Base-by-base conservation (phyloP, 2,329 filamentous ascomycete genomes). In the Fonsecaea monophora region DNA sequence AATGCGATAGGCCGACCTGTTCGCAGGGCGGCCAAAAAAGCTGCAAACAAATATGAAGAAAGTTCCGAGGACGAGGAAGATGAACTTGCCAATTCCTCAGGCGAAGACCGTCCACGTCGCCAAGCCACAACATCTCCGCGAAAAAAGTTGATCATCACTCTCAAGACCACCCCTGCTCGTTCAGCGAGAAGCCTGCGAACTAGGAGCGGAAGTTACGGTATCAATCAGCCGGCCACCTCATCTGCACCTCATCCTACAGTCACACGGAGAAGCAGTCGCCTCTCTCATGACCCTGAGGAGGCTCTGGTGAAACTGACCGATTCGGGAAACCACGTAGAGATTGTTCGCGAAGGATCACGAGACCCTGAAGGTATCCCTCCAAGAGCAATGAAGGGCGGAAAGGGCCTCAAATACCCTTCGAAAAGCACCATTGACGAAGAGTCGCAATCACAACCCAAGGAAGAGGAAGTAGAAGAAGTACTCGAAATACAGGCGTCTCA, bases 301-400 rank as follows among this genome's bases (percentile, higher is more conserved):
- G 82, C 85, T 38, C 82, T 89, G 13, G 78, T 87, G 54, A 85
- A 84, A 15, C 77, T 89, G 53, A 85, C 86, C 2, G 84, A 86
- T 69, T 88, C 86, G 7, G 87, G 87, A 18, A 83, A 80, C 66
- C 86, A 89, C 74, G 81, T 82, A 65, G 77, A 85, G 62, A 80
- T 86, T 4, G 78, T 87, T 9, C 81, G 85, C 67, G 78, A 82
- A 70, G 84, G 83, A 32, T 87, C 86, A 2, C 79, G 78, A 48
- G 87, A 82, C 64, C 83, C 85, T 3, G 82, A 86, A 66, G 75
- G 76, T 35, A 74, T 77, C n/a, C 77, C 75, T 30, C 72, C 77
- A 72, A 78, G 81, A 67, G 75, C 78, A 30, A 79, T 75, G 21
- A 75, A 77, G 72, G 82, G 82, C 21, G 79, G 79, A 56, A 74